Evolutionary conservation across 2,329 filamentous ascomycete genomes (phyloP).

Genomic region (Ascochyta viciae-villosae): DNA sequence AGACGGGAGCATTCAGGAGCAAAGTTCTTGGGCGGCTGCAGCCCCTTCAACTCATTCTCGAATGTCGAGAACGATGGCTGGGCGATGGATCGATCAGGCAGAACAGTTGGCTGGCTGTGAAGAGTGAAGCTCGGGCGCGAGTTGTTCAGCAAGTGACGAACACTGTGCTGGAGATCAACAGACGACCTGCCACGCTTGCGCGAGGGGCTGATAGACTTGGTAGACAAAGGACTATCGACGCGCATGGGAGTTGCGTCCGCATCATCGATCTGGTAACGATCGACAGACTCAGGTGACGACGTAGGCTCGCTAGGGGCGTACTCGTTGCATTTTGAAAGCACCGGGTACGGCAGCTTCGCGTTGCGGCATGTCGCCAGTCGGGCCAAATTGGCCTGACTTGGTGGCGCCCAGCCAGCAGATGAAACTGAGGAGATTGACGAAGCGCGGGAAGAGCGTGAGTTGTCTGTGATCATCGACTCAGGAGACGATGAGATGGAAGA

Average conservation of each 20-base stretch:
- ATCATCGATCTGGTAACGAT: constrained; percentile 61
- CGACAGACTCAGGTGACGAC: constrained; percentile 48
- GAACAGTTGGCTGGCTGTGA: constrained; percentile 40
- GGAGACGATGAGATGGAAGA: constrained; percentile 63
- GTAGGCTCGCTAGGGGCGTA: constrained; percentile 44
- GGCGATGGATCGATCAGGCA: constrained; percentile 47
- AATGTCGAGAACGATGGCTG: constrained; percentile 39
- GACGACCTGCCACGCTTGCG: constrained; percentile 69
- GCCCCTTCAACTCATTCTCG: constrained; percentile 42
- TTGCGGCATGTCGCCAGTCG: constrained; percentile 61
- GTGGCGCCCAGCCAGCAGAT: constrained; percentile 60
- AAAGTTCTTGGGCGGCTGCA: constrained; percentile 49
- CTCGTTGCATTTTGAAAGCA: constrained; percentile 48
- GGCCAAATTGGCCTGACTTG: constrained; percentile 57
- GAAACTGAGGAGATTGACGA: constrained; percentile 63
- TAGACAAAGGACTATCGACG: constrained; percentile 36
- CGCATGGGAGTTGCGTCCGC: constrained; percentile 38
- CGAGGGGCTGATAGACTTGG: constrained; percentile 30
- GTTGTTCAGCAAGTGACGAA: constrained; percentile 65
- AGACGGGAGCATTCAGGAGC: constrained; percentile 50
- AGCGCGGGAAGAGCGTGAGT: constrained; percentile 62
- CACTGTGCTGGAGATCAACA: constrained; percentile 70
- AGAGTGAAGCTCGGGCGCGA: constrained; percentile 51
- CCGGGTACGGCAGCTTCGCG: constrained; percentile 53
- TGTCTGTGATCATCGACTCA: constrained; percentile 70